Evolutionary conservation across 164 flowering plant genomes (phyloP).

Genomic region (Nelumbo lutea): DNA sequence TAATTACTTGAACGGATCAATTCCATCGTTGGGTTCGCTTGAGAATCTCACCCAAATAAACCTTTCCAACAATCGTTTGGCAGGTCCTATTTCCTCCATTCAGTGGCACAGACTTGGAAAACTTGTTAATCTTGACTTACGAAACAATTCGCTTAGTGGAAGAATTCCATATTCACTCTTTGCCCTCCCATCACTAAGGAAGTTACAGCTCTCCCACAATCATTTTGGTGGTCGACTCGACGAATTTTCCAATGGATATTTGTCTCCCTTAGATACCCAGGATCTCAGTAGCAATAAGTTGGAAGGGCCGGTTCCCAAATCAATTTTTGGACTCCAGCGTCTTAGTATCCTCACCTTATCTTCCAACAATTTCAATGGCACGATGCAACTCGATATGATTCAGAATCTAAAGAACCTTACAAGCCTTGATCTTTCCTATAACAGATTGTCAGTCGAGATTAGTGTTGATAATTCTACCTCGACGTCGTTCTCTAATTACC

Average conservation of each 20-base stretch:
- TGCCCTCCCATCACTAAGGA: slow-evolving; percentile 28
- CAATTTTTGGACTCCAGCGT: slow-evolving; percentile 22
- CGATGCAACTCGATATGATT: slow-evolving; percentile 13
- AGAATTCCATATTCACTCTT: slow-evolving; percentile 37
- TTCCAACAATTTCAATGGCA: slow-evolving; percentile 36
- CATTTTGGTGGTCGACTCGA: slow-evolving; percentile 24
- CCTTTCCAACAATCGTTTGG: slow-evolving; percentile 26
- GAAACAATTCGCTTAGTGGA: slow-evolving; percentile 34
- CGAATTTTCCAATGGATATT: slow-evolving; percentile 16
- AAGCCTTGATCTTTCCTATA: slow-evolving; percentile 35
- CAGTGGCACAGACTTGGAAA: slow-evolving; percentile 18
- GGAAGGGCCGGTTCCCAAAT: slow-evolving; percentile 31
- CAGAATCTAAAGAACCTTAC: slow-evolving; percentile 22
- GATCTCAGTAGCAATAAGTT: slow-evolving; percentile 26
- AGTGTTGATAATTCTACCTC: background rate
- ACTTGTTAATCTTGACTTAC: slow-evolving; percentile 25
- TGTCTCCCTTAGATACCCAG: slow-evolving; percentile 11
- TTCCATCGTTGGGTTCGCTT: slow-evolving; percentile 27
- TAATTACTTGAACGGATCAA: slow-evolving; percentile 33
- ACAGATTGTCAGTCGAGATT: slow-evolving; percentile 18
- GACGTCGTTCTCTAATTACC: slow-evolving; percentile 18
- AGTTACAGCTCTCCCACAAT: slow-evolving; percentile 27
- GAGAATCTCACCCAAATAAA: slow-evolving; percentile 26
- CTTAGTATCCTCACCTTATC: slow-evolving; percentile 26
- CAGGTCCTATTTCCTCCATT: slow-evolving; percentile 25